Evolutionary conservation across 176 grass and related monocot species (phyloP).

Genomic region (Raddia guianensis): DNA sequence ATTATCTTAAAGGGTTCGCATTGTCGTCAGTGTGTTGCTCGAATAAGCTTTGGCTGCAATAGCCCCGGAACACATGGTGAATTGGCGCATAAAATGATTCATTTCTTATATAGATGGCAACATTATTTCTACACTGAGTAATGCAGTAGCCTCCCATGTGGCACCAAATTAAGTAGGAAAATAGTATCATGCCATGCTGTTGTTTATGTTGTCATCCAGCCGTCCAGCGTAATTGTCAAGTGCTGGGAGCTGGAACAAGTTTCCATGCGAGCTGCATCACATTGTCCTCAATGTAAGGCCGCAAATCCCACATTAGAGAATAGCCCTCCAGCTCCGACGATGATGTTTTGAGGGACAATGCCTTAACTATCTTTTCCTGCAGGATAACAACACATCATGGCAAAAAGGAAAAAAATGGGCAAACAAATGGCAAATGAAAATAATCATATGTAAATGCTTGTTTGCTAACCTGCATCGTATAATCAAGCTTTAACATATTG

Average conservation of each 20-base stretch:
- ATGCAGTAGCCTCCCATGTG: neutral
- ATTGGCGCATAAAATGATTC: neutral
- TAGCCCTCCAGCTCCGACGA: slow-evolving; percentile 55
- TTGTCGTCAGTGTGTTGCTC: too few species aligned
- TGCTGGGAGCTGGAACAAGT: slow-evolving; percentile 6
- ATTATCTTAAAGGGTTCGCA: too few species aligned
- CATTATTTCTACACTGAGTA: neutral
- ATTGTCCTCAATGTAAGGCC: slow-evolving; percentile 50
- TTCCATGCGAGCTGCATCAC: slow-evolving; percentile 47
- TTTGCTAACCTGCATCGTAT: slow-evolving; percentile 58
- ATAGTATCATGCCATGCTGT: neutral
- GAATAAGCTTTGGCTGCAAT: too few species aligned
- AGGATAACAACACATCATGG: neutral
- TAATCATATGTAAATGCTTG: neutral
- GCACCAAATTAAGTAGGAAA: neutral
- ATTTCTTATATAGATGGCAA: neutral
- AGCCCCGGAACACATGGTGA: neutral
- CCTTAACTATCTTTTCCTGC: slow-evolving; percentile 51
- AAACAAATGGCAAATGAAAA: neutral
- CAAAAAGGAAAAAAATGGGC: neutral
- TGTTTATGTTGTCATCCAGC: neutral
- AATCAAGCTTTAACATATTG: slow-evolving; percentile 59
- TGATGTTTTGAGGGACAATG: slow-evolving; percentile 41
- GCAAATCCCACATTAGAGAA: slow-evolving; percentile 60
- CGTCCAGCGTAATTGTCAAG: neutral